Percentiles rank a stretch among this genome's conserved stretches.
phyloP scores from a whole-genome alignment of 208 protist genomes.

The Leishmania aethiopica region DNA sequence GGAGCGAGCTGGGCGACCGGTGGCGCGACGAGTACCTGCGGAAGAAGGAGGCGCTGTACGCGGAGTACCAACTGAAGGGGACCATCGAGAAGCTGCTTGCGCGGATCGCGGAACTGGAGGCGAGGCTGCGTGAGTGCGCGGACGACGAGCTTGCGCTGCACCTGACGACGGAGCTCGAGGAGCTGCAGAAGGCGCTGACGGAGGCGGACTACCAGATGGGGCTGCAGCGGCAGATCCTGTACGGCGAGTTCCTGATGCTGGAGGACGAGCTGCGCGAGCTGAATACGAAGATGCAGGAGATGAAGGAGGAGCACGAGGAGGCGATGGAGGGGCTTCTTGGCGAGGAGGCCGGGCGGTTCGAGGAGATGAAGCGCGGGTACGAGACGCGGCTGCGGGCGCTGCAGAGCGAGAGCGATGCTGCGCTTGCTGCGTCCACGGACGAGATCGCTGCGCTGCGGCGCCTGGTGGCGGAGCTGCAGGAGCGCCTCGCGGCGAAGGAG shows the following conservation, averaged over 20 bases:
- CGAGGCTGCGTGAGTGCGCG: conserved; percentile 39
- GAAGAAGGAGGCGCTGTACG: conserved; percentile 79
- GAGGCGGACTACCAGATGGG: conserved; percentile 68
- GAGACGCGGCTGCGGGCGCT: conserved; percentile 29
- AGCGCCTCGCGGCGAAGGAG: conserved; percentile 25
- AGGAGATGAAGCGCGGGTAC: conserved; percentile 46
- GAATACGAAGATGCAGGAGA: conserved; percentile 75
- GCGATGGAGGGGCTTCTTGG: conserved; percentile 59
- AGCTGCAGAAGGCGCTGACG: conserved; percentile 55
- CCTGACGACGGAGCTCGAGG: conserved; percentile 60
- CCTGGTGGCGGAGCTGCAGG: conserved; percentile 22
- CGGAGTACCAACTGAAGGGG: conserved; percentile 73
- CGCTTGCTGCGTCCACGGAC: conserved; percentile 15
- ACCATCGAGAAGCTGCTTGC: conserved; percentile 62
- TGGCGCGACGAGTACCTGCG: conserved; percentile 66
- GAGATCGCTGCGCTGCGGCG: conserved; percentile 28
- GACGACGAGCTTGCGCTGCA: conserved; percentile 67
- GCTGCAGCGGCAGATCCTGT: conserved; percentile 67
- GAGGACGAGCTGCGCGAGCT: conserved; percentile 67
- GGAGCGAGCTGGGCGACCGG: conserved; percentile 42
- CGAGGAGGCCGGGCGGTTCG: conserved; percentile 49
- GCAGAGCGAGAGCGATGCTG: conserved; percentile 26
- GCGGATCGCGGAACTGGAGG: conserved; percentile 70
- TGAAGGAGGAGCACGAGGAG: conserved; percentile 77
- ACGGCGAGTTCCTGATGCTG: conserved; percentile 62